Conservation (phyloP, 2,329 filamentous ascomycete species). For the Aspergillus quadricinctus region DNA sequence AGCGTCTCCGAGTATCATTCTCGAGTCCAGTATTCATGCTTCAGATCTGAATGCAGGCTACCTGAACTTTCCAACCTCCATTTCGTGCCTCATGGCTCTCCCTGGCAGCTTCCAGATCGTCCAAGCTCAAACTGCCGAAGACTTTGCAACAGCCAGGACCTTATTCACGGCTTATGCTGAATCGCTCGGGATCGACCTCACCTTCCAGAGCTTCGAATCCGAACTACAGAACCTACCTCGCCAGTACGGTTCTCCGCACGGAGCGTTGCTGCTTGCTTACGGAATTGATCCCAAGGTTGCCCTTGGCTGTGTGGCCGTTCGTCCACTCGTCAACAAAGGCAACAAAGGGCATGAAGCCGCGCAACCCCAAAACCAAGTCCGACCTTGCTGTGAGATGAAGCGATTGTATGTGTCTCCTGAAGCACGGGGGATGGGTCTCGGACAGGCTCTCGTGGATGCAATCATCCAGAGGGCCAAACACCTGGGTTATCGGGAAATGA, state of each 20-base stretch:
- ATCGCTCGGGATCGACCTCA: conserved; percentile 51
- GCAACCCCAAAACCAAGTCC: conserved; percentile 14
- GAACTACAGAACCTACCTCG: conserved; percentile 54
- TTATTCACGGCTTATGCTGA: conserved; percentile 42
- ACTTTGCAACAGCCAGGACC: conserved; percentile 39
- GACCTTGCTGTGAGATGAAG: conserved; percentile 52
- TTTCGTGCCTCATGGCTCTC: background rate
- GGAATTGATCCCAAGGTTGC: conserved; percentile 11
- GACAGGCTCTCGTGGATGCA: conserved; percentile 44
- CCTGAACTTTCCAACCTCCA: background rate
- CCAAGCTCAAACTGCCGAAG: conserved; percentile 38
- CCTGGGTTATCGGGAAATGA: conserved; percentile 50
- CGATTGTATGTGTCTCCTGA: conserved; percentile 50
- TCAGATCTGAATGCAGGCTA: background rate
- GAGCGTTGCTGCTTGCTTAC: conserved; percentile 47
- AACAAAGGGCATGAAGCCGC: background rate
- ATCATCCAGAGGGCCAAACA: conserved; percentile 44
- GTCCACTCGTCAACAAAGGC: conserved; percentile 19
- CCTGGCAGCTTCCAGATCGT: conserved; percentile 23
- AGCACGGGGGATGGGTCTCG: conserved; percentile 48
- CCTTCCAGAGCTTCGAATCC: conserved; percentile 52
- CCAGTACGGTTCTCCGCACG: conserved; percentile 45
- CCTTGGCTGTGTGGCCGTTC: conserved; percentile 51
- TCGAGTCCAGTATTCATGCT: background rate
- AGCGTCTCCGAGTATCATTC: background rate